Conservation (phyloP, 2,329 filamentous ascomycete species). For the Talaromyces verruculosus region DNA sequence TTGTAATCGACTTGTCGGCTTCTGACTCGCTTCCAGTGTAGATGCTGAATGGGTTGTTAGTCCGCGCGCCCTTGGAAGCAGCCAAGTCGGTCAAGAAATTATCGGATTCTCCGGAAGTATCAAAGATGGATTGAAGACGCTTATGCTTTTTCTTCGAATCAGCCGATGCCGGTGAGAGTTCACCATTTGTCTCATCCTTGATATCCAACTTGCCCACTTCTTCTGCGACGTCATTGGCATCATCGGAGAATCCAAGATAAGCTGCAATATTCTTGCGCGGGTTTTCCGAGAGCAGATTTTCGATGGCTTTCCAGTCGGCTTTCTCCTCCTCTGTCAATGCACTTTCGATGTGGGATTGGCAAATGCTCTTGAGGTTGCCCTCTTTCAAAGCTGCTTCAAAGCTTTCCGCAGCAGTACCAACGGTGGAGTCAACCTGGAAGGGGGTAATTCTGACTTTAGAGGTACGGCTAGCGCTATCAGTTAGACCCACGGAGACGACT, state of each 20-base stretch:
- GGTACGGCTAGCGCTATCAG: slow-evolving; percentile 61
- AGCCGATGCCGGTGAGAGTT: slow-evolving; percentile 51
- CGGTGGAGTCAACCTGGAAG: slow-evolving; percentile 83
- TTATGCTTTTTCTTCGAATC: slow-evolving; percentile 55
- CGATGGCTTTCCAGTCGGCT: slow-evolving; percentile 92
- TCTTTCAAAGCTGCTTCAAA: slow-evolving; percentile 80
- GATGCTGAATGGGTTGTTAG: slow-evolving; percentile 89
- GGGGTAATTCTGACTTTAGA: slow-evolving; percentile 81
- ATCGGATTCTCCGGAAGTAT: slow-evolving; percentile 68
- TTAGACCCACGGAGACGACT: slow-evolving; percentile 69
- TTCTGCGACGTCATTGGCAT: slow-evolving; percentile 53
- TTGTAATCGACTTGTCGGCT: slow-evolving; percentile 83
- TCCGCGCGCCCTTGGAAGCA: slow-evolving; percentile 87
- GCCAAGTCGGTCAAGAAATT: slow-evolving; percentile 83
- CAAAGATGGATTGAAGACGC: slow-evolving; percentile 77
- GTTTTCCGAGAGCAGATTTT: slow-evolving; percentile 80
- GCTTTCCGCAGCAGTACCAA: slow-evolving; percentile 78
- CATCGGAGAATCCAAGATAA: slow-evolving; percentile 79
- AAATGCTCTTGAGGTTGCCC: slow-evolving; percentile 76
- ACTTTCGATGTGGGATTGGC: slow-evolving; percentile 71
- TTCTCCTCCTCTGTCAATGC: slow-evolving; percentile 87
- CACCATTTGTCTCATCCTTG: slow-evolving; percentile 46
- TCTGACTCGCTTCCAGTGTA: slow-evolving; percentile 79
- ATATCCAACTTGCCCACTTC: slow-evolving; percentile 44
- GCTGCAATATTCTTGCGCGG: slow-evolving; percentile 83